A percentile compares a stretch with the other conserved stretches of the same genome.
Conservation (phyloP, 2,329 filamentous ascomycete species). For the Paecilomyces fulvus region DNA sequence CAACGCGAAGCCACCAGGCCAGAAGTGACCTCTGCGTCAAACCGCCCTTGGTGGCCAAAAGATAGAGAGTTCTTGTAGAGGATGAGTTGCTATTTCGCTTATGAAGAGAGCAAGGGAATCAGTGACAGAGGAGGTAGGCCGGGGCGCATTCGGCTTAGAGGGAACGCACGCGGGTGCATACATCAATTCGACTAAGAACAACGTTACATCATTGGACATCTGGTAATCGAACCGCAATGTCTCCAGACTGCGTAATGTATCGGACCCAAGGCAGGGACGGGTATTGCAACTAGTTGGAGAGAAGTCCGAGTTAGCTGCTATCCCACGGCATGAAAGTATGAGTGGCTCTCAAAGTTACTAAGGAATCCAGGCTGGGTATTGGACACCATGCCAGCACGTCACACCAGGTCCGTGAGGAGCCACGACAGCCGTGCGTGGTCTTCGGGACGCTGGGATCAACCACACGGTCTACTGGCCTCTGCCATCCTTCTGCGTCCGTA, state of each 20-base stretch:
- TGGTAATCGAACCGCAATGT: conserved; percentile 91
- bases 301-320: not conserved
- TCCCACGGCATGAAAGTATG: not conserved
- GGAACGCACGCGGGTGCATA: not conserved
- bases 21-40: not conserved
- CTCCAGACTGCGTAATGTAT: conserved; percentile 96
- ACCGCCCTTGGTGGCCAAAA: not conserved
- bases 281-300: conserved; percentile 71
- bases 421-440: not conserved
- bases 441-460: not conserved
- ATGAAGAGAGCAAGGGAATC: not conserved
- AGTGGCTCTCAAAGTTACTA: not conserved
- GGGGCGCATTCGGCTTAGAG: not conserved
- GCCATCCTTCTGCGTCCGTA: not conserved
- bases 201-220: conserved; percentile 59
- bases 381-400: not conserved
- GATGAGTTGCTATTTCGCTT: not conserved
- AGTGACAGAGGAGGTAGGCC: not conserved
- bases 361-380: not conserved
- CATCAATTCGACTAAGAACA: not conserved
- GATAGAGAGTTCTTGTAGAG: not conserved
- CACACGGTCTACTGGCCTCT: not conserved
- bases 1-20: not conserved
- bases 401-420: not conserved
- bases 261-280: conserved; percentile 94